phyloP scores from a whole-genome alignment of 768 basidiomycete species.

The Russula emetica region DNA sequence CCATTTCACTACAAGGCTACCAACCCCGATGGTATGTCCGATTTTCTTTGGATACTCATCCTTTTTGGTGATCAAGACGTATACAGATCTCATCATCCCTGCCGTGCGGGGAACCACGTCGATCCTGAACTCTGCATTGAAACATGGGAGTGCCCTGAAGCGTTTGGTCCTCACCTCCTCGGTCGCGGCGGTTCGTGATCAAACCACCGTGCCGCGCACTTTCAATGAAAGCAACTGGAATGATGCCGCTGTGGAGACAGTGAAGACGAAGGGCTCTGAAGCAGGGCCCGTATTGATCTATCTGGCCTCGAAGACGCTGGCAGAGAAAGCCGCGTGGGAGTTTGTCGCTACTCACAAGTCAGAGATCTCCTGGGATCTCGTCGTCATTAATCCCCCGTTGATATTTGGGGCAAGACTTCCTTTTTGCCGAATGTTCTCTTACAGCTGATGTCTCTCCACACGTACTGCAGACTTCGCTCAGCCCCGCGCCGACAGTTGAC shows the following conservation, averaged over 20 bases:
- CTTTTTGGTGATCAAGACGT: neutral
- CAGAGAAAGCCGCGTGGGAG: constrained; percentile 57
- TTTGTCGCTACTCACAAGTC: constrained; percentile 43
- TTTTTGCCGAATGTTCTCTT: neutral
- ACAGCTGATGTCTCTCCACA: neutral
- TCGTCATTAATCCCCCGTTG: constrained; percentile 51
- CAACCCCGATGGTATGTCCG: constrained; percentile 36
- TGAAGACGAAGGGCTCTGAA: constrained; percentile 47
- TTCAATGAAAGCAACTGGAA: constrained; percentile 47
- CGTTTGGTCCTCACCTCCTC: constrained; percentile 64
- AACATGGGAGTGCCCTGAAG: constrained; percentile 52
- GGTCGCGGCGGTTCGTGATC: constrained; percentile 41
- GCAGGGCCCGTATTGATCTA: constrained; percentile 45
- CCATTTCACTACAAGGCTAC: constrained; percentile 48
- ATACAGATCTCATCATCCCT: constrained; percentile 60
- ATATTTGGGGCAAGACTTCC: constrained; percentile 15
- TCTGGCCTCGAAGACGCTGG: constrained; percentile 52
- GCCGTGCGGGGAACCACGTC: constrained; percentile 68
- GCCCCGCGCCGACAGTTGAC: constrained; percentile 13
- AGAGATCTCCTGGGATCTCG: constrained; percentile 48
- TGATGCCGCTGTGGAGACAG: constrained; percentile 41
- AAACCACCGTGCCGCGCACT: constrained; percentile 27
- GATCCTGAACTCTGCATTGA: constrained; percentile 55
- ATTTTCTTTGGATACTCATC: neutral
- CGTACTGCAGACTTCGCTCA: constrained; percentile 33